These are phyloP conservation scores for Irpex sp. DNA, from an alignment of 1,284 basidiomycete species.

Conservation along the genomic window DNA sequence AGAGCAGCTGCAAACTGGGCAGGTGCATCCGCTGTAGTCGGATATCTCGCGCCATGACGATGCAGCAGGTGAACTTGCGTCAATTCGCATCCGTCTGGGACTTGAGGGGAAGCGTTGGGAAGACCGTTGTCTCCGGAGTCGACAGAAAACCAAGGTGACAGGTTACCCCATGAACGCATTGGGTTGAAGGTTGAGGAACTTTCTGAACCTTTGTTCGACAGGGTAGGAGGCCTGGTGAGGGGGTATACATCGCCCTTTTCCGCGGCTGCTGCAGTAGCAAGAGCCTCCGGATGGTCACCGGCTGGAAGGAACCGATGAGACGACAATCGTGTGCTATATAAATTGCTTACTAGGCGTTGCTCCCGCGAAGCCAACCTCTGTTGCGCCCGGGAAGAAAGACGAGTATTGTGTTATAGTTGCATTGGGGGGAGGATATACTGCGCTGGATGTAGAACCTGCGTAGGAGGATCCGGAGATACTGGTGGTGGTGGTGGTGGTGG, in stretches of 20 bases:
- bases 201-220: slow-evolving; percentile 3
- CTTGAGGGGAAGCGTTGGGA: slow-evolving; percentile 40
- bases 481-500: neutral
- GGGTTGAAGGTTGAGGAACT: slow-evolving; percentile 20
- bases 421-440: slow-evolving; percentile 25
- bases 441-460: slow-evolving; percentile 24
- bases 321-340: neutral
- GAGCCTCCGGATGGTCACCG: slow-evolving; percentile 8
- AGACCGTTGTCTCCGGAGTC: slow-evolving; percentile 47
- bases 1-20: slow-evolving; percentile 40
- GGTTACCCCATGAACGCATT: slow-evolving; percentile 46
- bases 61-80: slow-evolving; percentile 53
- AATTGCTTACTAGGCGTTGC: slow-evolving; percentile 25
- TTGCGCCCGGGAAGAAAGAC: slow-evolving; percentile 25
- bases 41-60: slow-evolving; percentile 54
- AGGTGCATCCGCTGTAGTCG: slow-evolving; percentile 36
- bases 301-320: slow-evolving; percentile 4
- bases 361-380: slow-evolving; percentile 26
- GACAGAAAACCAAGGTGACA: slow-evolving; percentile 57
- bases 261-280: slow-evolving; percentile 2
- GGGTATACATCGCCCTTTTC: slow-evolving; percentile 2
- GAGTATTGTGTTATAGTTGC: slow-evolving; percentile 19
- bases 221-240: slow-evolving; percentile 11
- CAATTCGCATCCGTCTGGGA: slow-evolving; percentile 49
- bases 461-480: slow-evolving; percentile 18